These are phyloP conservation scores for Diplodia corticola DNA, from an alignment of 2,329 filamentous ascomycete genomes.

Conservation along the genomic window DNA sequence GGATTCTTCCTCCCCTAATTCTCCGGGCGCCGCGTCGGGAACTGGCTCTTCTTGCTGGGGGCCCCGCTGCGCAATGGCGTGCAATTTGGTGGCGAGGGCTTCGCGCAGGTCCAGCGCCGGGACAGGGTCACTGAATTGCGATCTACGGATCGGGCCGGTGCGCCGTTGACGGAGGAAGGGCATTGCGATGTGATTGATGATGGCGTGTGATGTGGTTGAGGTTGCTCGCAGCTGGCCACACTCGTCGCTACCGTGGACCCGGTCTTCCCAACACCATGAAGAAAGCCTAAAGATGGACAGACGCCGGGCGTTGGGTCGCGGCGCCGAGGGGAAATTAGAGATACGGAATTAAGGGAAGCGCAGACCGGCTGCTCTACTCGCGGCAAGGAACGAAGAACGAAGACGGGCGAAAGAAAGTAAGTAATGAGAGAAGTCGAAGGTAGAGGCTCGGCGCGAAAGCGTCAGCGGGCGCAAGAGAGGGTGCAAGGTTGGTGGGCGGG, in stretches of 20 bases:
- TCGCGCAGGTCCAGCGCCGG: constrained; percentile 9
- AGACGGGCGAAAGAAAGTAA: constrained; percentile 1
- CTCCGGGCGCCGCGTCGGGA: background rate
- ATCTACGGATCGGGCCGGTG: constrained; percentile 22
- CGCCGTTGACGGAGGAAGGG: background rate
- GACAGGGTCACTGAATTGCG: constrained; percentile 10
- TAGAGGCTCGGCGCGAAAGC: constrained; percentile 2
- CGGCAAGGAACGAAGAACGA: background rate
- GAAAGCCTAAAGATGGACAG: background rate
- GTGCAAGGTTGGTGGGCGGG: background rate
- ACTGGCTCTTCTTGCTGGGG: background rate
- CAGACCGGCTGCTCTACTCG: constrained; percentile 12
- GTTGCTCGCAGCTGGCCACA: background rate
- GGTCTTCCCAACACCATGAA: background rate
- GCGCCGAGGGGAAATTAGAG: background rate
- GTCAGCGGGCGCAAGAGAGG: background rate
- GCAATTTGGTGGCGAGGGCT: constrained; percentile 6
- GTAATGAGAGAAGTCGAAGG: background rate
- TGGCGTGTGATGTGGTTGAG: background rate
- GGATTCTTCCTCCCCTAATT: background rate
- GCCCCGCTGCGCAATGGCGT: constrained; percentile 8
- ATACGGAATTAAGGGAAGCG: background rate
- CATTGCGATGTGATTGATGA: background rate
- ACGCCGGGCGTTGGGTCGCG: background rate
- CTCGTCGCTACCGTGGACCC: constrained; percentile 1